These are phyloP conservation scores for Phytophthora cactorum DNA, from an alignment of 352 stramenopile genomes.

Conservation along the genomic window DNA sequence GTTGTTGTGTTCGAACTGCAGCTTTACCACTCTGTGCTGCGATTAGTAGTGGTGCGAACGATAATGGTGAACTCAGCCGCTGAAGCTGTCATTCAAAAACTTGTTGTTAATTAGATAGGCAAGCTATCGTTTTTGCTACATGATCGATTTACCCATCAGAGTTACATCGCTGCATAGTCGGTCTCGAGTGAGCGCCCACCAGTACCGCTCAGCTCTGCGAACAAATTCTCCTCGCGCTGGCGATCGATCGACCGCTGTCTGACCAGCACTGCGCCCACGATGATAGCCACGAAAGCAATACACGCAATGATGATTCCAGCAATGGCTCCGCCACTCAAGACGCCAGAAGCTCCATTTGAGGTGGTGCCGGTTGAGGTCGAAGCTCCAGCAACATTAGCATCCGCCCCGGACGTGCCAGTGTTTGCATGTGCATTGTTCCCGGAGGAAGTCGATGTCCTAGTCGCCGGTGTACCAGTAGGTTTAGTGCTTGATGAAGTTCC, in stretches of 20 bases:
- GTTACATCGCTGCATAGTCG: conserved; percentile 33
- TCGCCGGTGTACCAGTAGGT: neutral
- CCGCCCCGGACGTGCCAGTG: conserved; percentile 1
- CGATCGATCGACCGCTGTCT: conserved; percentile 23
- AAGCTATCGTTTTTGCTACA: neutral
- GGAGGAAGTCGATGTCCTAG: neutral
- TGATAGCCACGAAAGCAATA: conserved; percentile 17
- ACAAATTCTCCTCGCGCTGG: conserved; percentile 34
- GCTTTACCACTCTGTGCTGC: too few relatives aligned
- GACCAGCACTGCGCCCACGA: conserved; percentile 24
- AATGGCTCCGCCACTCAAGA: conserved; percentile 17
- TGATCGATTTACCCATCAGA: neutral
- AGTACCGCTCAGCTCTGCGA: conserved; percentile 27
- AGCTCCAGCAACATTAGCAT: neutral
- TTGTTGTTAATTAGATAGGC: too few relatives aligned
- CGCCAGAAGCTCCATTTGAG: conserved; percentile 1
- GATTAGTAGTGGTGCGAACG: too few relatives aligned
- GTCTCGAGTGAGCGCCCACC: conserved; percentile 26
- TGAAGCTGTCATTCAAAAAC: too few relatives aligned
- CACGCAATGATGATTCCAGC: conserved; percentile 29
- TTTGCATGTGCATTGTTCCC: conserved; percentile 2
- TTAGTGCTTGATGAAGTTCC: neutral
- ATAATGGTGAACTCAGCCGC: too few relatives aligned
- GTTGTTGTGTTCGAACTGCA: too few relatives aligned
- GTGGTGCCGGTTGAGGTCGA: conserved; percentile 11